Evolutionary conservation across 2,329 filamentous ascomycete species (phyloP), one percentile per base, ranked within the genome.

Genomic region (Trichoderma oligosporum): DNA sequence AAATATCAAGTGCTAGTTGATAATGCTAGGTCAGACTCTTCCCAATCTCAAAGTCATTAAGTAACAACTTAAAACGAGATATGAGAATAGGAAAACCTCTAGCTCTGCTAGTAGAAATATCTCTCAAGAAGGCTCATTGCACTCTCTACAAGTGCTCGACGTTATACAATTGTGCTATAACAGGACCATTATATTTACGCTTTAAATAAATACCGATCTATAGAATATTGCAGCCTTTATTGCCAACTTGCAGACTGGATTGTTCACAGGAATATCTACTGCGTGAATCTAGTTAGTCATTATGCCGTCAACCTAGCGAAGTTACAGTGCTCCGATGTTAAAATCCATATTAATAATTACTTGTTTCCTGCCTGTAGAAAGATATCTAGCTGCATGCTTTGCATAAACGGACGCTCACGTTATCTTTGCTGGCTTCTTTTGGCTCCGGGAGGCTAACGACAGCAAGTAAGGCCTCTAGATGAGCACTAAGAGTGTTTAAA

Each of bases 391-490:
- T 56, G 9, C 53, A 56, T 22, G 42, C 47, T 31, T 33, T 41
- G 7, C 42, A 56, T 18, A 47, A 56, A 14, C 29, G 8, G 53
- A 56, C 25, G 53, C 47, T 20, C 47, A 56, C 12, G 42, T 18
- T 42, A 31, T 56, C 33, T 42, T 56, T 24, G 47, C 47, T 31
- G 53, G 47, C 53, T 47, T 42, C 16, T 56, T 56, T 22, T 33
- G 53, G 42, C 41, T 56, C 22, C 42, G 53, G 31, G 53, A 56
- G 35, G 11, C 24, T 18, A 42, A 56, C 14, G 42, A 56, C 33
- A 38, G 4, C 16, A 20, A 4, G 16, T 56, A 41, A 9, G 53
- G 33, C 29, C 24, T 41, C 31, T 38, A 39, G 31, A 46, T 11
- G 1, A 56, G 47, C 16, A 38, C 24, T 12, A 31, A 56, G 42